Base-by-base conservation (phyloP, 352 stramenopile genomes). In the Saprolegnia diclina region DNA sequence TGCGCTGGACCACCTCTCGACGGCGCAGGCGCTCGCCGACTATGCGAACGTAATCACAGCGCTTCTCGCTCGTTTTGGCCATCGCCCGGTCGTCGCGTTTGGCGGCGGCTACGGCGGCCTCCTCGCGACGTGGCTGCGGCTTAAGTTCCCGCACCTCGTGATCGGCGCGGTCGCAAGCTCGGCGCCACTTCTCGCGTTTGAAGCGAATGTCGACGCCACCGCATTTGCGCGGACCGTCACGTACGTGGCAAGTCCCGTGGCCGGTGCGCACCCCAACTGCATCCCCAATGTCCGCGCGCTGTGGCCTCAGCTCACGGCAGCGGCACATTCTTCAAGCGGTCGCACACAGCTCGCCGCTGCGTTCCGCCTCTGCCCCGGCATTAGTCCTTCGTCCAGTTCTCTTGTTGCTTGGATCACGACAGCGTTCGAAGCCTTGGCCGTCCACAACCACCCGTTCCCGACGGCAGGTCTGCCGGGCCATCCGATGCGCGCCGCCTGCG, bases 391-490 rank as follows among this genome's bases (percentile, higher is more conserved):
- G 46, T 76, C 87, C 6, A 74, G 70, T 9, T 71, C 10, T 9
- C 62, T 96, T 26, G 79, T 88, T 9, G 73, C 88, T 46, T 90
- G 79, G 80, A 73, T 77, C 52, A 86, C 87, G 67, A 83, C 77
- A 5, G 85, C 89, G 10, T 98, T 91, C 65, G 94, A 94, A 76
- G 92, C 87, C 77, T 82, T 98, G 80, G 92, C 93, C 19, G 98
- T 98, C 88, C 94, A 93, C 40, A 97, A 97, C 77, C 98, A 96
- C 75, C 96, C 96, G 10, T 99, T 98, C 77, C 85, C 93, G 24
- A 96, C 89, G 21, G 83, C 80, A 10, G 98, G 98, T 77, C 73
- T 98, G 48, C 94, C 92, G 1, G 78, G 92, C 10, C 98, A 87
- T 76, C 94, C 94, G 6, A 73, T 97, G 46, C 90, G 91, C 38